A percentile compares a stretch with the other conserved stretches of the same genome.
phyloP scores from a whole-genome alignment of 257 asterid species.

The Echium plantagineum region DNA sequence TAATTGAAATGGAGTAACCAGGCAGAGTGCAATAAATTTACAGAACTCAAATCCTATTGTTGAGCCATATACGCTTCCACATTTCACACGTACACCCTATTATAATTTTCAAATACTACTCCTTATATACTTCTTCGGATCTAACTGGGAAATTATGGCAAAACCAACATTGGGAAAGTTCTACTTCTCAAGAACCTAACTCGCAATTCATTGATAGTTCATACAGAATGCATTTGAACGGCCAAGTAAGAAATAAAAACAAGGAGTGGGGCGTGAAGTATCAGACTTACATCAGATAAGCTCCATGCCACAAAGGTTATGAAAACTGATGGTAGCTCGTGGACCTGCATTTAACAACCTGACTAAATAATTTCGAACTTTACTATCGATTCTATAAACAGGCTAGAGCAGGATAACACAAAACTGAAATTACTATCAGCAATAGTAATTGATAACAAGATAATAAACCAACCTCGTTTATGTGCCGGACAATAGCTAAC shows the following conservation, averaged over 20 bases:
- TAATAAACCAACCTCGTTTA: conserved; percentile 35
- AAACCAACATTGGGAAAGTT: not conserved
- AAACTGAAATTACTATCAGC: no score
- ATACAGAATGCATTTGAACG: not conserved
- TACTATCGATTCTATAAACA: not conserved
- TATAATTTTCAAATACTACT: not conserved
- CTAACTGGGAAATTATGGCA: not conserved
- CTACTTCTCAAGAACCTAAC: not conserved
- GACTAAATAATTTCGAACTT: not conserved
- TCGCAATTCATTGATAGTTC: not conserved
- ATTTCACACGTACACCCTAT: no score
- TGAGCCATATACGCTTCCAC: no score
- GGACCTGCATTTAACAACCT: conserved; percentile 37
- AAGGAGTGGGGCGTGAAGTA: not conserved
- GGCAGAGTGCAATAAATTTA: no score
- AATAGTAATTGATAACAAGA: no score
- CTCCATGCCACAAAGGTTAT: conserved; percentile 79
- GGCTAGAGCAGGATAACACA: no score
- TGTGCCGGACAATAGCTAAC: conserved; percentile 52
- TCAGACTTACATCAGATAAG: conserved; percentile 56
- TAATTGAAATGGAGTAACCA: no score
- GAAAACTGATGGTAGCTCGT: conserved; percentile 63
- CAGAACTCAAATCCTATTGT: no score
- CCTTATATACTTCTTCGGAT: no score
- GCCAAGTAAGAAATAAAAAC: not conserved